Evolutionary conservation across 257 asterid species (phyloP).

Genomic region (Solanum sitiens): DNA sequence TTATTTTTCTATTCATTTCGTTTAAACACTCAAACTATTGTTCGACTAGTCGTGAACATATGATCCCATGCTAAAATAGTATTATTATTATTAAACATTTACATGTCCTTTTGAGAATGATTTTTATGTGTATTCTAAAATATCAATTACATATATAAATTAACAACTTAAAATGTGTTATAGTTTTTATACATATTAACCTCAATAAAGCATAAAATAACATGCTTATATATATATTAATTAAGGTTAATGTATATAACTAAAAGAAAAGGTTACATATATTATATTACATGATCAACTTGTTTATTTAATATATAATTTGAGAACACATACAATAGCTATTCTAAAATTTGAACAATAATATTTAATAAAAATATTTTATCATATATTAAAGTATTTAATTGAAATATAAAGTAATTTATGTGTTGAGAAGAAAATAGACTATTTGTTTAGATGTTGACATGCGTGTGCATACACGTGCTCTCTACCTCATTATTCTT

Average conservation of each 20-base stretch:
- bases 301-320: no score
- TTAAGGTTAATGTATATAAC: no score
- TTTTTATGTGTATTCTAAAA: no score
- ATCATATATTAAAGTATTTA: not conserved
- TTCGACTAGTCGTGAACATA: accelerated
- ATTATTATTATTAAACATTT: not conserved
- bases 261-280: no score
- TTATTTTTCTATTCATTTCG: not conserved
- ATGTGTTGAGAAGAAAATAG: not conserved
- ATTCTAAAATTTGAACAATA: not conserved
- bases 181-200: no score
- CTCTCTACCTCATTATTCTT: not conserved
- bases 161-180: no score
- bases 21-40: not conserved
- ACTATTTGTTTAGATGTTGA: not conserved
- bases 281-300: not conserved
- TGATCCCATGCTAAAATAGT: not conserved
- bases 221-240: not conserved
- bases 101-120: no score
- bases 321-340: not conserved
- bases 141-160: no score
- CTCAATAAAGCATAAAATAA: no score
- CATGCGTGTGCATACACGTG: conserved; percentile 1
- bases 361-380: not conserved
- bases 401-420: no score